These are phyloP conservation scores for Zygosaccharomyces kombuchaensis DNA, from an alignment of 805 yeast genomes.

Conservation along the genomic window DNA sequence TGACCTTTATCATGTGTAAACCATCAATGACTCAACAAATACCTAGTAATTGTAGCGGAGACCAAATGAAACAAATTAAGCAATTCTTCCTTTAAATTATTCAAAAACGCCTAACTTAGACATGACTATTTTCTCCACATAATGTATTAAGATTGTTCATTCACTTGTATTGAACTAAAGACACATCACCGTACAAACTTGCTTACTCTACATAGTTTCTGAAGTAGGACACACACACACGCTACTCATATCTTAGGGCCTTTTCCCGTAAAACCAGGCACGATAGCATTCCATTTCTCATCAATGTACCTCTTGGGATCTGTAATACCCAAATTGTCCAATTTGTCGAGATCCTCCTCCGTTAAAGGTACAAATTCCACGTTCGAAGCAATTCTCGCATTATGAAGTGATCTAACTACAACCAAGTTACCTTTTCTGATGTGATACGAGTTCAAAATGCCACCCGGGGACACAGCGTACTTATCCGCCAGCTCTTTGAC, in stretches of 20 bases:
- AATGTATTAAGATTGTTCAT: too few species aligned
- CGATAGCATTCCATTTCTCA: slow-evolving; percentile 22
- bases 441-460: slow-evolving; percentile 60
- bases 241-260: slow-evolving; percentile 7
- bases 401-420: slow-evolving; percentile 67
- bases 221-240: not conserved
- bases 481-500: slow-evolving; percentile 53
- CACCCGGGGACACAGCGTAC: slow-evolving; percentile 49
- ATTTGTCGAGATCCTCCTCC: slow-evolving; percentile 39
- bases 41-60: too few species aligned
- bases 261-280: slow-evolving; percentile 32
- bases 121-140: too few species aligned
- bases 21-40: too few species aligned
- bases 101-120: too few species aligned
- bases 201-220: too few species aligned
- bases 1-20: too few species aligned
- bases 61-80: too few species aligned
- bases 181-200: too few species aligned
- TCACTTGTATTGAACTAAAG: too few species aligned
- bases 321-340: slow-evolving; percentile 34
- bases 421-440: slow-evolving; percentile 56
- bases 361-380: slow-evolving; percentile 39
- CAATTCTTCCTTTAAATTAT: too few species aligned
- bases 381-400: slow-evolving; percentile 51
- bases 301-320: slow-evolving; percentile 35